Percentiles rank a stretch among this genome's conserved stretches.
Conservation (phyloP, 345 rosid species). For the Salix suchowensis region DNA sequence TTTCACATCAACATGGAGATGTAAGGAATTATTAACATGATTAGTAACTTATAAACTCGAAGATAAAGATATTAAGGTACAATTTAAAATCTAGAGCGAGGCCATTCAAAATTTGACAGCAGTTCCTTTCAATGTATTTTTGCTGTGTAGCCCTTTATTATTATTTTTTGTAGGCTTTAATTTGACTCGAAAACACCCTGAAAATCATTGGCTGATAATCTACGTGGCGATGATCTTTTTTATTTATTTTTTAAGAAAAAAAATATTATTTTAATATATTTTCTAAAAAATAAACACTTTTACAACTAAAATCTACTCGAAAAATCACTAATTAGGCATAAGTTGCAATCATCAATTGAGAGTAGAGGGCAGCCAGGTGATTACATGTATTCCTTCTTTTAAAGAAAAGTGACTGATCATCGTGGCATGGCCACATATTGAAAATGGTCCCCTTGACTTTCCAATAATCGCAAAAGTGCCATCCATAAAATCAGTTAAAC, state of each 20-base stretch:
- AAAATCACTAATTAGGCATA: background rate
- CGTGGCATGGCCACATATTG: background rate
- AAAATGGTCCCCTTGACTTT: background rate
- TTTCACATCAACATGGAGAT: too few species aligned
- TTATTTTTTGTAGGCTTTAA: too few species aligned
- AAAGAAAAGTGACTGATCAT: background rate
- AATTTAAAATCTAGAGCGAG: too few species aligned
- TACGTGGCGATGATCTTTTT: background rate
- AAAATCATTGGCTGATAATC: background rate
- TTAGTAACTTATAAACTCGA: too few species aligned
- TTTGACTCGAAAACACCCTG: background rate
- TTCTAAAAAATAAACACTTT: too few species aligned
- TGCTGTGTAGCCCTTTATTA: background rate
- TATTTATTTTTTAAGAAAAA: background rate
- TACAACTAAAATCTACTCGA: too few species aligned
- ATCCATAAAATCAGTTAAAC: background rate
- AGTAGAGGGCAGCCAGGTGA: background rate
- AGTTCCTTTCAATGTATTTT: background rate
- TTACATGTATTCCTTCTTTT: background rate
- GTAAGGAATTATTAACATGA: too few species aligned
- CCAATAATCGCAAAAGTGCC: background rate
- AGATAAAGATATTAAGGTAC: too few species aligned
- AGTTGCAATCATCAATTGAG: background rate
- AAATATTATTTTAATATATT: too few species aligned
- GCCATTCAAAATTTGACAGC: background rate